Base-by-base conservation (phyloP, 2,329 filamentous ascomycete genomes). In the Penicillium brevicompactum region DNA sequence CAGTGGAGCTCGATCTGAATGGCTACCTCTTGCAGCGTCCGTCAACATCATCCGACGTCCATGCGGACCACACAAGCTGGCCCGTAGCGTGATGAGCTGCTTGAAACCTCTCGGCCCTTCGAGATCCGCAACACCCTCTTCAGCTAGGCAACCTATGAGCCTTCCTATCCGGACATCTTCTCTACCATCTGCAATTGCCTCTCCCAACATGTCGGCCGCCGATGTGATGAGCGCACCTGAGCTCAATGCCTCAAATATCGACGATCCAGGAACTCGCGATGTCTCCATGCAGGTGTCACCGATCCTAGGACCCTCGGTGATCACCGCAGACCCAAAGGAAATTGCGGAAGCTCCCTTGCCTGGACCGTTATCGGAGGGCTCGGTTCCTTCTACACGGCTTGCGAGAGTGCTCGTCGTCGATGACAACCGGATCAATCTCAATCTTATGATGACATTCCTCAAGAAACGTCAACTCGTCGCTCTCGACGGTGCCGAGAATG, bases 361-460 rank as follows among this genome's bases (percentile, higher is more conserved):
- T 7, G 37, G 40, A 4, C 62, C 63, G 13, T 32, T 63, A 9
- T 40, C 41, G 4, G 54, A 68, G 32, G 46, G 49, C 40, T 3
- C 48, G 47, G 55, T 46, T 13, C 14, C 38, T 6, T 41, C 59
- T 13, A 34, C 43, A 5, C 60, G 61, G 16, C 55, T 51, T 5
- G 55, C 71, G 2, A 67, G 68, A 10, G 64, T 79, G 2, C 67
- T 79, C 0, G 72, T 79, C 0, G 77, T 79, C 4, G 77, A 79
- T 43, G 77, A 79, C 57, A 79, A 79, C 55, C 62, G 66, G 2
- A 79, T 79, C 55, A 79, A 79, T 40, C 68, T 78, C 9, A 76
- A 73, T 16, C 63, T 79, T 11, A 72, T 79, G 61, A 67, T 76
- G 58, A 77, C 75, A 0, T 76, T 76, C 49, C 70, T 78, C 68